phyloP scores from a whole-genome alignment of 164 flowering plant species.

The Litsea cubeba region DNA sequence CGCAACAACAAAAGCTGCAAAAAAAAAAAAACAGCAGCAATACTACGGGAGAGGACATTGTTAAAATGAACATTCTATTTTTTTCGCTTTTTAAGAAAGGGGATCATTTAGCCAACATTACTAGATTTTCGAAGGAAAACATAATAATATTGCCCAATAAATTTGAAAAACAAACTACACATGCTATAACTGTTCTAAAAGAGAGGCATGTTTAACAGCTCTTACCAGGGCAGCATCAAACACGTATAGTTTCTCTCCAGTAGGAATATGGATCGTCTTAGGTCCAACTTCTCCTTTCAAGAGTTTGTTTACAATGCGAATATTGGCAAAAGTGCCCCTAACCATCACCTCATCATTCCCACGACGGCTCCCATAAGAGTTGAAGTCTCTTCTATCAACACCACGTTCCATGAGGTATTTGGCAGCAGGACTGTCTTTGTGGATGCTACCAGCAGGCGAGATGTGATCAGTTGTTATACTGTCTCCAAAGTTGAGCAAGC shows the following conservation, averaged over 20 bases:
- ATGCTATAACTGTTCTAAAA: not conserved
- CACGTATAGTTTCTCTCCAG: slow-evolving; percentile 57
- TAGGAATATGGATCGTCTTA: slow-evolving; percentile 63
- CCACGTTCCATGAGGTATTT: slow-evolving; percentile 60
- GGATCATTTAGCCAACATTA: not conserved
- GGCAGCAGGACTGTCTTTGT: slow-evolving; percentile 74
- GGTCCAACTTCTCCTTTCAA: slow-evolving; percentile 75
- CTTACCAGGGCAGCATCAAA: slow-evolving; percentile 64
- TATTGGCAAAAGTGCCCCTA: slow-evolving; percentile 69
- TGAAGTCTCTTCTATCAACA: slow-evolving; percentile 65
- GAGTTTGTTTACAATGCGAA: slow-evolving; percentile 59
- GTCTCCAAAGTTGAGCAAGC: slow-evolving; percentile 71
- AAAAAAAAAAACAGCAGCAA: no score
- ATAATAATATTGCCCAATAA: not conserved
- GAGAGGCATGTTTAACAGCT: not conserved
- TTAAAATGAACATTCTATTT: no score
- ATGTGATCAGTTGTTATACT: slow-evolving; percentile 83
- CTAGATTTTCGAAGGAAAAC: not conserved
- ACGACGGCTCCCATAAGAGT: slow-evolving; percentile 75
- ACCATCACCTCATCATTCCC: slow-evolving; percentile 80
- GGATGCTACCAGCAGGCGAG: slow-evolving; percentile 86
- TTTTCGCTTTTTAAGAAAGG: not conserved
- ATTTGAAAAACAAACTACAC: not conserved
- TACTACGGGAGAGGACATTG: no score
- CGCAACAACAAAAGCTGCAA: no score